These are phyloP conservation scores for Amanita inopinata DNA, from an alignment of 768 basidiomycete species.

Conservation along the genomic window DNA sequence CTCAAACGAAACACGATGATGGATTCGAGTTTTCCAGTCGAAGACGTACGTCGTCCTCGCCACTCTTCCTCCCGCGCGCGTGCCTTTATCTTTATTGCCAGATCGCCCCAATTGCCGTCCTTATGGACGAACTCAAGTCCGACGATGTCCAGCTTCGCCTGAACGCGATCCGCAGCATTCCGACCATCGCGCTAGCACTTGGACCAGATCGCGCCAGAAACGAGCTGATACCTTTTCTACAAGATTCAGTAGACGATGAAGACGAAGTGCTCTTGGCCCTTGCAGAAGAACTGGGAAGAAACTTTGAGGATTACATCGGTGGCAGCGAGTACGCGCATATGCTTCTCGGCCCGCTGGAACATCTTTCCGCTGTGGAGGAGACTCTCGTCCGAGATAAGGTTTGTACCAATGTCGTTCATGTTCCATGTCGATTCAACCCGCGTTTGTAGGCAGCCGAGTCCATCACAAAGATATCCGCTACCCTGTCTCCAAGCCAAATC, in stretches of 20 bases:
- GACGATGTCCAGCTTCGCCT: conserved; percentile 95
- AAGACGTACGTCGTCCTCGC: conserved; percentile 48
- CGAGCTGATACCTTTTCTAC: conserved; percentile 93
- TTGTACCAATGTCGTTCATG: conserved; percentile 13
- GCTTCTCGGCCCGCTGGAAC: conserved; percentile 86
- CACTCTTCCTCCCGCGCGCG: conserved; percentile 15
- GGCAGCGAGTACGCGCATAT: conserved; percentile 82
- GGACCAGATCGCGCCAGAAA: conserved; percentile 92
- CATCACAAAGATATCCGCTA: conserved; percentile 78
- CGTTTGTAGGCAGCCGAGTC: conserved; percentile 80
- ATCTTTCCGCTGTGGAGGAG: conserved; percentile 94
- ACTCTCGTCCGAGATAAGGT: conserved; percentile 98
- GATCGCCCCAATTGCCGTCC: conserved; percentile 91
- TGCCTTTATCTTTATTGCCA: conserved; percentile 22
- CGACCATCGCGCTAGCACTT: conserved; percentile 94
- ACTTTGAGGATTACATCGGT: conserved; percentile 91
- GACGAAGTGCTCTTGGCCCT: conserved; percentile 95
- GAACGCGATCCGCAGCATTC: conserved; percentile 94
- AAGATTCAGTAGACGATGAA: conserved; percentile 99
- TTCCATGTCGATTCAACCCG: conserved; percentile 9
- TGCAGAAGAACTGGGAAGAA: conserved; percentile 88
- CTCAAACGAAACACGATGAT: conserved; percentile 27
- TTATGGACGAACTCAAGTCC: conserved; percentile 96
- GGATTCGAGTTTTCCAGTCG: conserved; percentile 56
- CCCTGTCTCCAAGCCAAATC: conserved; percentile 69